Percentiles rank a stretch among this genome's conserved stretches.
These are phyloP conservation scores for Zymoseptoria crescenta DNA, from an alignment of 2,329 filamentous ascomycete species.

Conservation along the genomic window DNA sequence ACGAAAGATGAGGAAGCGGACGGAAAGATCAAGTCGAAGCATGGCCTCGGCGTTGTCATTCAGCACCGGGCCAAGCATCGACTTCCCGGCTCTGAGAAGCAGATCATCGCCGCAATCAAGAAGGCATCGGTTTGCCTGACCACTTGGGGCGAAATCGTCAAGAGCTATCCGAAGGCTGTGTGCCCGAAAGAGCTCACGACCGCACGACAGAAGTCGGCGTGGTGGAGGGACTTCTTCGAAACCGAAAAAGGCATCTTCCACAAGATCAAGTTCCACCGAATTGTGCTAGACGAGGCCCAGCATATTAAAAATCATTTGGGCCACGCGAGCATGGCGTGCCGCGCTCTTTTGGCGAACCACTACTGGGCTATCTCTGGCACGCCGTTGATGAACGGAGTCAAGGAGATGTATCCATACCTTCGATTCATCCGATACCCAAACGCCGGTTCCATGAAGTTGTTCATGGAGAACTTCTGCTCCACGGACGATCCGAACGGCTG, in stretches of 20 bases:
- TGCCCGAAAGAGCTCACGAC: conserved; percentile 32
- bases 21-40: not conserved
- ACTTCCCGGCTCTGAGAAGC: conserved; percentile 2
- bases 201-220: conserved; percentile 33
- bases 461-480: conserved; percentile 38
- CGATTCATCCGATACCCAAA: conserved; percentile 37
- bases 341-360: conserved; percentile 32
- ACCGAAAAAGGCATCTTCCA: conserved; percentile 33
- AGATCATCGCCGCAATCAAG: conserved; percentile 7
- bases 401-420: conserved; percentile 36
- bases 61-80: conserved; percentile 12
- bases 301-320: conserved; percentile 68
- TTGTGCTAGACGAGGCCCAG: conserved; percentile 87
- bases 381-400: conserved; percentile 30
- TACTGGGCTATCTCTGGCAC: conserved; percentile 40
- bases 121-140: conserved; percentile 31
- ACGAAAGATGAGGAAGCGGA: conserved; percentile 3
- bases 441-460: conserved; percentile 35
- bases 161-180: conserved; percentile 36
- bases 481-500: conserved; percentile 24
- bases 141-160: conserved; percentile 36
- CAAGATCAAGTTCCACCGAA: conserved; percentile 39
- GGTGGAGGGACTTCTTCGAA: conserved; percentile 29
- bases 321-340: conserved; percentile 40
- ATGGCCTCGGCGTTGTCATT: conserved; percentile 17